phyloP scores from a whole-genome alignment of 371 early-diverging fungal genomes.

The Saksenaea oblongispora region DNA sequence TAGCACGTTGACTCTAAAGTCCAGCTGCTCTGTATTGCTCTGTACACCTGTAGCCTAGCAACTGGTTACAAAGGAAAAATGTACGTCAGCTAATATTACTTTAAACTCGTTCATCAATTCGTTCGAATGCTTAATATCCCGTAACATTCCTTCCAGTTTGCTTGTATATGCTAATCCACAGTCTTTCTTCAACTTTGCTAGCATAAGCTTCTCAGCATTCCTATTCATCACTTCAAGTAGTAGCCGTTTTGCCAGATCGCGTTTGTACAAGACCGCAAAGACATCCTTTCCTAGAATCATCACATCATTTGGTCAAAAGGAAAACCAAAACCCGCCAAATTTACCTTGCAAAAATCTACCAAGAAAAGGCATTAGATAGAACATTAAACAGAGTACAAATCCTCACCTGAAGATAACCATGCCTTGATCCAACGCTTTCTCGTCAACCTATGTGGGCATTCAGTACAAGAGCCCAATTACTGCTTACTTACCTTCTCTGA shows the following conservation, averaged over 20 bases:
- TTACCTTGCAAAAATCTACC: constrained; percentile 76
- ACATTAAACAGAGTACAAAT: not conserved
- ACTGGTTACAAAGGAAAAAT: not conserved
- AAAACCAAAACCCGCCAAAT: not conserved
- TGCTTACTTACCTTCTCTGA: constrained; percentile 18
- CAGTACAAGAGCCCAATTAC: not conserved
- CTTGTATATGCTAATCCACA: constrained; percentile 89
- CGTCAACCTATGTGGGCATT: constrained; percentile 21
- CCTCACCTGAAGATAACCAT: constrained; percentile 33
- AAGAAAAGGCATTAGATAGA: not conserved
- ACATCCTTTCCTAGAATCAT: constrained; percentile 74
- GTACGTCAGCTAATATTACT: constrained; percentile 31
- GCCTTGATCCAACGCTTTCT: constrained; percentile 28
- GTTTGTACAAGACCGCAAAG: constrained; percentile 93
- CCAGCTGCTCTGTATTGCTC: not conserved
- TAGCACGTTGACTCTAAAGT: constrained; percentile 75
- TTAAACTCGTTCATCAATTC: constrained; percentile 70
- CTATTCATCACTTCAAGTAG: constrained; percentile 69
- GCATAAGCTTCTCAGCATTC: constrained; percentile 85
- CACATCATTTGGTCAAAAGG: not conserved
- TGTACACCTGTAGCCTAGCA: not conserved
- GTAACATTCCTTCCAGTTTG: constrained; percentile 94
- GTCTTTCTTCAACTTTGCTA: constrained; percentile 83
- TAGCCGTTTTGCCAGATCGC: constrained; percentile 86
- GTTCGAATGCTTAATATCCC: constrained; percentile 80